A percentile compares a stretch with the other conserved stretches of the same genome.
phyloP scores from a whole-genome alignment of 2,329 filamentous ascomycete species.

The Colletotrichum sp. region DNA sequence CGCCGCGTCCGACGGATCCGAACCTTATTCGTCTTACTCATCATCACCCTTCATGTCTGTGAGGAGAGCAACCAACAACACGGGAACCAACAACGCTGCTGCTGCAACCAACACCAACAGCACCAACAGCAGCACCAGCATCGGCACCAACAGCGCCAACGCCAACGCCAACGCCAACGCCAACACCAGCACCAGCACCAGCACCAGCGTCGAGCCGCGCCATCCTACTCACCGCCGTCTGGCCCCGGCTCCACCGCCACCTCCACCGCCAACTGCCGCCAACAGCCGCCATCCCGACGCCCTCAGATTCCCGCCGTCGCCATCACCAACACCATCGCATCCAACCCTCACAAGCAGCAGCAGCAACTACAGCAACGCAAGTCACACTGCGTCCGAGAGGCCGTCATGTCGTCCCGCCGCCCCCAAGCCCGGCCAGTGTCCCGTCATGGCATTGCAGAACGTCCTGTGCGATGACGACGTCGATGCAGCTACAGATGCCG shows the following conservation, averaged over 20 bases:
- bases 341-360: not conserved
- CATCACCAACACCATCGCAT: conserved; percentile 14
- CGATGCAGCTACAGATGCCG: not conserved
- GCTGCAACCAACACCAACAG: not conserved
- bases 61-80: not conserved
- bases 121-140: not conserved
- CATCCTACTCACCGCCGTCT: conserved; percentile 1
- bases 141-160: not conserved
- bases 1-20: conserved; percentile 2
- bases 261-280: not conserved
- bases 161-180: not conserved
- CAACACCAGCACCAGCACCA: not conserved
- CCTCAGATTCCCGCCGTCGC: conserved; percentile 12
- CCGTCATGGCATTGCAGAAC: conserved; percentile 20
- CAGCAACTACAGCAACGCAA: conserved; percentile 3
- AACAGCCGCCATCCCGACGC: conserved; percentile 2
- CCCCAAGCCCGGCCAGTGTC: conserved; percentile 7
- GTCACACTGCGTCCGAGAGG: not conserved
- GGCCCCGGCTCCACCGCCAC: not conserved
- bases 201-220: not conserved
- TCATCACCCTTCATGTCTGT: not conserved
- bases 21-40: conserved; percentile 1
- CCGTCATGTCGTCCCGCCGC: not conserved
- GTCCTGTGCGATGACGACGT: conserved; percentile 11
- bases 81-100: not conserved